Conservation (phyloP, 176 grass and related monocot genomes). For the Carex parvula region DNA sequence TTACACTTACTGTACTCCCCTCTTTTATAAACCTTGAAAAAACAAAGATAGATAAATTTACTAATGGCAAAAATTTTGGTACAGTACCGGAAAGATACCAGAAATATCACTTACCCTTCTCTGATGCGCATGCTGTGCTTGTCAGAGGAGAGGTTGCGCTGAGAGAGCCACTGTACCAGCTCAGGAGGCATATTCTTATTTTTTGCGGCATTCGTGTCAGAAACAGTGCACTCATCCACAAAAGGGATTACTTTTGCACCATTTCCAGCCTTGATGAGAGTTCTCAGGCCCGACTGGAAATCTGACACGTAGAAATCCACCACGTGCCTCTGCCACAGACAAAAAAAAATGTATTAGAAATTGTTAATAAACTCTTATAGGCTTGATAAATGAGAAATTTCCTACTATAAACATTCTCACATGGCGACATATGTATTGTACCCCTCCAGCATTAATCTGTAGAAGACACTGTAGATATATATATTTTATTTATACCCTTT, state of each 20-base stretch:
- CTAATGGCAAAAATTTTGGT: not conserved
- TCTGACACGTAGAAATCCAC: conserved; percentile 97
- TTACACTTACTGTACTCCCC: conserved; percentile 88
- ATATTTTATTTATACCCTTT: not conserved
- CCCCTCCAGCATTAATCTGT: not conserved
- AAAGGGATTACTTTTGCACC: conserved; percentile 59
- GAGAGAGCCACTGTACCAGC: conserved; percentile 60
- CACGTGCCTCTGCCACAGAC: conserved; percentile 50
- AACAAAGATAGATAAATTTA: not conserved
- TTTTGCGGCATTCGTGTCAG: conserved; percentile 51
- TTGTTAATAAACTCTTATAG: not conserved
- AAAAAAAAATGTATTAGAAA: not conserved
- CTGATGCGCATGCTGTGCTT: conserved; percentile 75
- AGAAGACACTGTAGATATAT: not conserved
- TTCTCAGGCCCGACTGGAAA: conserved; percentile 83
- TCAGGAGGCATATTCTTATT: conserved; percentile 87
- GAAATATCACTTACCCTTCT: conserved; percentile 65
- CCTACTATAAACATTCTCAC: not conserved
- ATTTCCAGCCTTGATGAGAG: conserved; percentile 70
- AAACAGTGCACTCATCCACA: conserved; percentile 70
- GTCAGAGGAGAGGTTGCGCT: conserved; percentile 76
- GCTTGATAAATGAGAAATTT: not conserved
- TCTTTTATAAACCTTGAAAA: conserved; percentile 68
- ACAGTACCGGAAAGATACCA: not conserved
- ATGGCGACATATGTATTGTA: not conserved